Percentiles rank a stretch among this genome's conserved stretches.
Evolutionary conservation across 2,329 filamentous ascomycete genomes (phyloP).

Genomic region (Alternaria ethzedia): DNA sequence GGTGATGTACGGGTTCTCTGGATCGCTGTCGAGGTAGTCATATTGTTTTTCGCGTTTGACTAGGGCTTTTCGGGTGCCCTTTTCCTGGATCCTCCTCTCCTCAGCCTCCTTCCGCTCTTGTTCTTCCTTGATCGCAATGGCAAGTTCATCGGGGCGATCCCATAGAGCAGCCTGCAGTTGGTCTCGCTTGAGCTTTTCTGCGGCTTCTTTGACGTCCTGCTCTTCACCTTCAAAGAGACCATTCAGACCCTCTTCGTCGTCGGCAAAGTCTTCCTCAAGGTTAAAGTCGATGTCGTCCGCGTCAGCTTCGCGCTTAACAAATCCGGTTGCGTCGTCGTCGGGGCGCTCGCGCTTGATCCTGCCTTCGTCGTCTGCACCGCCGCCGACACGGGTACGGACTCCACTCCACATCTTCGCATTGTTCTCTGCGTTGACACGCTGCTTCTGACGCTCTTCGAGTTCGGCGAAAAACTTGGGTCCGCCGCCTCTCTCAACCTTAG

Average conservation of each 20-base stretch:
- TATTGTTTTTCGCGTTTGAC: conserved; percentile 85
- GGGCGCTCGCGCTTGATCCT: conserved; percentile 44
- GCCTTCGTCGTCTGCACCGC: conserved; percentile 48
- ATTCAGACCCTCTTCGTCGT: conserved; percentile 72
- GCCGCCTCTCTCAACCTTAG: conserved; percentile 70
- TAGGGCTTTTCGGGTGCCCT: conserved; percentile 78
- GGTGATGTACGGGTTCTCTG: conserved; percentile 56
- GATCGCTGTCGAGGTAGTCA: conserved; percentile 85
- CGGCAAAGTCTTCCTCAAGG: conserved; percentile 75
- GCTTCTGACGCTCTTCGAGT: conserved; percentile 54
- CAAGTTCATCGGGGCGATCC: conserved; percentile 61
- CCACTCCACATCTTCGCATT: conserved; percentile 19
- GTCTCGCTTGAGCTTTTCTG: conserved; percentile 71
- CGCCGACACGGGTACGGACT: conserved; percentile 42
- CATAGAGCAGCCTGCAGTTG: conserved; percentile 90
- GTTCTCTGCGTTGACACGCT: conserved; percentile 53
- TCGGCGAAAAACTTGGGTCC: conserved; percentile 74
- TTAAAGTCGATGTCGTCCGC: conserved; percentile 72
- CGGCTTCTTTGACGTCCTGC: conserved; percentile 68
- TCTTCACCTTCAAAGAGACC: conserved; percentile 51
- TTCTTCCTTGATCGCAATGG: conserved; percentile 70
- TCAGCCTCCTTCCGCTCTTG: conserved; percentile 72
- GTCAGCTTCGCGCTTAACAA: conserved; percentile 60
- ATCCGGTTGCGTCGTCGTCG: conserved; percentile 50
- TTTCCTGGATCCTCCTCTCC: conserved; percentile 73